A percentile compares a stretch with the other conserved stretches of the same genome.
These are phyloP conservation scores for Blastobotrys capitulatus DNA, from an alignment of 1,139 yeast genomes.

Conservation along the genomic window DNA sequence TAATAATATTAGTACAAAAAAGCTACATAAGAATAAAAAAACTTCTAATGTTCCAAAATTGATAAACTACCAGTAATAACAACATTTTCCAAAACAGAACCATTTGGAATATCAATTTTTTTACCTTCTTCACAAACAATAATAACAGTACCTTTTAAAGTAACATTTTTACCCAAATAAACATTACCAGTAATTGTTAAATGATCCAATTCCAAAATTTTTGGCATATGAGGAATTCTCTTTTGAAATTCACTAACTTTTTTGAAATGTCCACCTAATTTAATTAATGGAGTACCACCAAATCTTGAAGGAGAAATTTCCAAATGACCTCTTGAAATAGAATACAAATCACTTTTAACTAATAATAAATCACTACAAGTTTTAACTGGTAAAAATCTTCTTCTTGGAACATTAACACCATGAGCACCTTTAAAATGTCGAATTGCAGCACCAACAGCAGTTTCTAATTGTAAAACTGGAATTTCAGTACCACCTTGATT, in stretches of 20 bases:
- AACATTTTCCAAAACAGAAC: constrained; percentile 88
- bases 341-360: constrained; percentile 94
- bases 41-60: constrained; percentile 77
- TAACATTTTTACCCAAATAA: constrained; percentile 80
- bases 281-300: constrained; percentile 87
- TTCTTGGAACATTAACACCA: constrained; percentile 97
- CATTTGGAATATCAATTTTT: constrained; percentile 95
- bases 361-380: constrained; percentile 91
- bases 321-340: constrained; percentile 86
- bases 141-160: constrained; percentile 93
- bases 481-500: constrained; percentile 70
- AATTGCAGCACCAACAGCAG: constrained; percentile 99
- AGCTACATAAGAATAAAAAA: not conserved
- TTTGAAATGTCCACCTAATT: constrained; percentile 93
- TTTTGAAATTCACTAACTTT: constrained; percentile 88
- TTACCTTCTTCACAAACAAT: constrained; percentile 97
- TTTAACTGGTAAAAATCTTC: constrained; percentile 96
- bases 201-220: constrained; percentile 92
- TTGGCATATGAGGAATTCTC: constrained; percentile 94
- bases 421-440: constrained; percentile 93
- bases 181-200: constrained; percentile 97
- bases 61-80: constrained; percentile 96
- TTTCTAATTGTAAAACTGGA: constrained; percentile 90
- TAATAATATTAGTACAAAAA: too few relatives aligned
- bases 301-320: constrained; percentile 79